phyloP scores from a whole-genome alignment of 768 basidiomycete genomes.

The Hebeloma cylindrosporum region DNA sequence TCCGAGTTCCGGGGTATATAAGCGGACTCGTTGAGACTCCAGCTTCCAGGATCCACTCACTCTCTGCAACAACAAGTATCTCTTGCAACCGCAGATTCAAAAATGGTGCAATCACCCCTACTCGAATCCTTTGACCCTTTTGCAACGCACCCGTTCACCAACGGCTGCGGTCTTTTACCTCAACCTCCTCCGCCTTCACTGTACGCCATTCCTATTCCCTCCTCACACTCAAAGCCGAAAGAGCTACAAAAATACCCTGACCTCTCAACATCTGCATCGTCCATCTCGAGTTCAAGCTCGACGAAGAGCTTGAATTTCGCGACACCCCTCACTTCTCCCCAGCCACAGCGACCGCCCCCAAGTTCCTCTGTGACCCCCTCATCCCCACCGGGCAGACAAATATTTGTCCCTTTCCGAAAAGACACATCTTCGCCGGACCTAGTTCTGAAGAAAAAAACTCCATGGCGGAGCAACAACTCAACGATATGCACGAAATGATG shows the following conservation, averaged over 20 bases:
- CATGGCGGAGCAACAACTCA: conserved; percentile 9
- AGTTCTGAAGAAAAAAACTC: conserved; percentile 38
- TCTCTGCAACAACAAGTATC: not conserved
- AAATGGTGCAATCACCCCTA: conserved; percentile 33
- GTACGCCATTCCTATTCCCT: conserved; percentile 44
- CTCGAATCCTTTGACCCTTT: conserved; percentile 57
- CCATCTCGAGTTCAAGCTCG: conserved; percentile 20
- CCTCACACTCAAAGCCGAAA: conserved; percentile 19
- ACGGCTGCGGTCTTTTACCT: conserved; percentile 39
- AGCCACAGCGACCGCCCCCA: conserved; percentile 22
- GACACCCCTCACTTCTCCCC: conserved; percentile 23
- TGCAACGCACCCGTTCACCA: conserved; percentile 60
- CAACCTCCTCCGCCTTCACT: conserved; percentile 46
- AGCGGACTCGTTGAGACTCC: not conserved
- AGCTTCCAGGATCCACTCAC: not conserved
- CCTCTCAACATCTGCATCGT: conserved; percentile 22
- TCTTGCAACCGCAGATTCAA: not conserved
- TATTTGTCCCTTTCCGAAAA: conserved; percentile 55
- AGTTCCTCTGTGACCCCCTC: conserved; percentile 17
- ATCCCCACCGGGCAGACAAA: conserved; percentile 29
- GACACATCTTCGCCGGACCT: conserved; percentile 57
- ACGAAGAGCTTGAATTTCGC: not conserved
- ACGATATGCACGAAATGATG: conserved; percentile 13
- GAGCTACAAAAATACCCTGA: conserved; percentile 15
- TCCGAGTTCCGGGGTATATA: too few relatives aligned